A percentile compares a stretch with the other conserved stretches of the same genome.
Evolutionary conservation across 371 early-diverging fungal species (phyloP).

Genomic region (Mucor lusitanicus): DNA sequence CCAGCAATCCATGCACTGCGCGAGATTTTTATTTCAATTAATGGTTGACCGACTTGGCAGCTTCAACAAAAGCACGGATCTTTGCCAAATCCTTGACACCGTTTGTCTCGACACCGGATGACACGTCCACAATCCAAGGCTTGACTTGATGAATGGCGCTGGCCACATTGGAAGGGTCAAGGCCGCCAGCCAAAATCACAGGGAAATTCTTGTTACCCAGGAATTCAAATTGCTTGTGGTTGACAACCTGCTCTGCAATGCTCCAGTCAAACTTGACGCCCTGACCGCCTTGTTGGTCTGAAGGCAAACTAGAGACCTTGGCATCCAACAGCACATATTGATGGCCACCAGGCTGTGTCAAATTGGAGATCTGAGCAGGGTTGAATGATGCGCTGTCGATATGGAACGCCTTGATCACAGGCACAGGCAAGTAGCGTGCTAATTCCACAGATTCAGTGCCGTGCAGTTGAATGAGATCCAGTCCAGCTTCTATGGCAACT

Average conservation of each 20-base stretch:
- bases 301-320: constrained; percentile 49
- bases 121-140: constrained; percentile 92
- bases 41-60: constrained; percentile 42
- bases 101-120: constrained; percentile 87
- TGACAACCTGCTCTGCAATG: constrained; percentile 65
- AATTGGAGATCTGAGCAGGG: constrained; percentile 38
- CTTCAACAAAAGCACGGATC: constrained; percentile 66
- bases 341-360: constrained; percentile 61
- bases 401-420: constrained; percentile 90
- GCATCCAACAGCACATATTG: constrained; percentile 74
- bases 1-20: neutral
- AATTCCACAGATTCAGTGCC: constrained; percentile 75
- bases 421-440: constrained; percentile 72
- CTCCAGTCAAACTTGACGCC: constrained; percentile 82
- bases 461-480: constrained; percentile 94
- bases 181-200: constrained; percentile 89
- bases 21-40: constrained; percentile 1
- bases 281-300: constrained; percentile 69
- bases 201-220: constrained; percentile 53
- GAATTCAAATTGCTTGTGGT: constrained; percentile 29
- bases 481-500: constrained; percentile 62
- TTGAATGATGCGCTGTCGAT: constrained; percentile 57
- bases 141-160: constrained; percentile 68
- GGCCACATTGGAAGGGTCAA: constrained; percentile 80
- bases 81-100: constrained; percentile 70